Evolutionary conservation across 2,329 filamentous ascomycete species (phyloP).

Genomic region (Pleurostoma richardsiae): DNA sequence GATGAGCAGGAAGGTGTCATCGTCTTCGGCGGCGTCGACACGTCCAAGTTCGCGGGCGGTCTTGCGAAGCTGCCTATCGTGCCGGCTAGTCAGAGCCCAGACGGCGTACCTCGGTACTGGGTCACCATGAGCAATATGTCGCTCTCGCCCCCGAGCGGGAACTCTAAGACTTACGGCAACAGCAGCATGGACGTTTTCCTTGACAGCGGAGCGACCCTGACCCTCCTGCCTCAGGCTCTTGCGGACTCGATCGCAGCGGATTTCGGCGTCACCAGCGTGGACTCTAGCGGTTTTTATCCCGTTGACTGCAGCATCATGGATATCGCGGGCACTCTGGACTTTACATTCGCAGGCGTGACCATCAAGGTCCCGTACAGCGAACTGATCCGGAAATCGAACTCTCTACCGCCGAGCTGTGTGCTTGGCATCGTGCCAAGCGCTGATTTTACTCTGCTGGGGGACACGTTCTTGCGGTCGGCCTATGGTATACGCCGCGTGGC

Average conservation of each 20-base stretch:
- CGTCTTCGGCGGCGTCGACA: constrained; percentile 65
- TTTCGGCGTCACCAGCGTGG: constrained; percentile 35
- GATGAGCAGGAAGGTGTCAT: constrained; percentile 56
- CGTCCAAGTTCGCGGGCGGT: constrained; percentile 54
- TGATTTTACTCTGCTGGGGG: constrained; percentile 49
- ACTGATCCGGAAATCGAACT: constrained; percentile 33
- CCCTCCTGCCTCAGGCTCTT: constrained; percentile 56
- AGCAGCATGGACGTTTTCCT: constrained; percentile 54
- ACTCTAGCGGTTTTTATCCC: constrained; percentile 36
- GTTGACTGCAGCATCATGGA: constrained; percentile 38
- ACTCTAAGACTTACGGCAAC: constrained; percentile 26
- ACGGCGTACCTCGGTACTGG: constrained; percentile 48
- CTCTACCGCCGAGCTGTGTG: constrained; percentile 31
- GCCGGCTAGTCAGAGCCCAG: constrained; percentile 48
- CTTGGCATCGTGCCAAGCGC: constrained; percentile 43
- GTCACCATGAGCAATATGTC: constrained; percentile 39
- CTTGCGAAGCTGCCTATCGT: constrained; percentile 59
- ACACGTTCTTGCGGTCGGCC: constrained; percentile 52
- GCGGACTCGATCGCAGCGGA: constrained; percentile 42
- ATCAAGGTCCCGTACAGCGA: constrained; percentile 45
- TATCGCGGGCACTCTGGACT: constrained; percentile 39
- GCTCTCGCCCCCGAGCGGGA: constrained; percentile 30
- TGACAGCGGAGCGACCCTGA: constrained; percentile 66
- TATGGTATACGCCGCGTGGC: constrained; percentile 32
- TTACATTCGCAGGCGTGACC: constrained; percentile 40